phyloP scores from a whole-genome alignment of 495 filamentous ascomycete genomes.

The Penicillium salamii region DNA sequence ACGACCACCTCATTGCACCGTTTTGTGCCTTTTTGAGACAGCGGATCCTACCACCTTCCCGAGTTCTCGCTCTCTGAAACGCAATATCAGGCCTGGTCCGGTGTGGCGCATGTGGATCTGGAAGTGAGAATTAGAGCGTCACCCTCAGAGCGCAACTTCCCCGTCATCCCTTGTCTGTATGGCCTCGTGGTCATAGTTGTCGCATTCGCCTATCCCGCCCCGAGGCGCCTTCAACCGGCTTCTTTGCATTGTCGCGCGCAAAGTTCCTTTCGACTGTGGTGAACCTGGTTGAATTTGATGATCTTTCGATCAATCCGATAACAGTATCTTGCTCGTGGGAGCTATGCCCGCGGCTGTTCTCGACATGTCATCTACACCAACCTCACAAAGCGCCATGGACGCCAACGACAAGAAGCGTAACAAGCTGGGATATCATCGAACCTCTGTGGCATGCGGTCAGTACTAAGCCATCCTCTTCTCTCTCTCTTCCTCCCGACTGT shows the following conservation, averaged over 20 bases:
- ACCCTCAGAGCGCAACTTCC: constrained; percentile 8
- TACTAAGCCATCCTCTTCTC: constrained; percentile 17
- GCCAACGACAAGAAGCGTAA: constrained; percentile 83
- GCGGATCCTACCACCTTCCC: constrained; percentile 9
- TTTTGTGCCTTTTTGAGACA: constrained; percentile 6
- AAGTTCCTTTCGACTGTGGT: constrained; percentile 12
- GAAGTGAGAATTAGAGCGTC: constrained; percentile 11
- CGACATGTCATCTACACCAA: constrained; percentile 64
- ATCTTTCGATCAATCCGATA: constrained; percentile 33
- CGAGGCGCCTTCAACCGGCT: constrained; percentile 1
- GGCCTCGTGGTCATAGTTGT: constrained; percentile 10
- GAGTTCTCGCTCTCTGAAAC: constrained; percentile 18
- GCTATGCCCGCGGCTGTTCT: constrained; percentile 51
- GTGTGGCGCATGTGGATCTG: constrained; percentile 23
- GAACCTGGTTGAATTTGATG: constrained; percentile 29
- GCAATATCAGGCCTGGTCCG: constrained; percentile 18
- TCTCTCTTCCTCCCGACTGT: neutral
- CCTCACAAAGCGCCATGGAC: constrained; percentile 54
- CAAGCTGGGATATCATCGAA: constrained; percentile 95
- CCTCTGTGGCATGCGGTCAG: constrained; percentile 96
- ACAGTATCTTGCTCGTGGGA: constrained; percentile 26
- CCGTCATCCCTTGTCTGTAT: constrained; percentile 11
- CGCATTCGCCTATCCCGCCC: constrained; percentile 7
- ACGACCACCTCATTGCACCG: constrained; percentile 22
- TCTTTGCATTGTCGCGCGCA: constrained; percentile 1